Base-by-base conservation (phyloP, 2,329 filamentous ascomycete genomes). In the Alternaria ethzedia region DNA sequence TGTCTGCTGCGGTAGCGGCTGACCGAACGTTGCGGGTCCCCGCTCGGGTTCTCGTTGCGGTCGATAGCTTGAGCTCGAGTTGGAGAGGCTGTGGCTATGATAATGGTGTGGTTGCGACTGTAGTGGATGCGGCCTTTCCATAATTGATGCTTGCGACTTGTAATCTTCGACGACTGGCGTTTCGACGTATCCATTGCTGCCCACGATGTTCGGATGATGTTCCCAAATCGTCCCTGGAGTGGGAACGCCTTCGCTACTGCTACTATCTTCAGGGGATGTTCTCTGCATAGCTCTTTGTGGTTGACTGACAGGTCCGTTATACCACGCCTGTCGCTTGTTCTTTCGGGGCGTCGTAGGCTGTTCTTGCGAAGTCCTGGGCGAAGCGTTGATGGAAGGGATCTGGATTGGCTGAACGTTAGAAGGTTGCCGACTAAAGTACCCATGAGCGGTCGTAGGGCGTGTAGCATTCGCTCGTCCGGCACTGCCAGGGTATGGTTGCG, bases 311-410 rank as follows among this genome's bases (percentile, higher is more conserved):
- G 85, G 85, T 11, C 85, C 86, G 61, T 92, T 88, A 71, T 93
- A 93, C 90, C 91, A 94, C 1, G 86, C 91, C 63, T 90, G 89
- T 3, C 91, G 86, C 74, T 91, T 92, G 28, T 82, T 82, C 66
- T 88, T 88, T 9, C 88, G 85, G 4, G 87, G 83, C 0, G 86
- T 88, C 10, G 85, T 82, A 32, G 79, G 78, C 36, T 64, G 75
- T 61, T 79, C 78, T 68, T 77, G 80, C 66, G 69, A 81, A 63
- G 76, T 78, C 72, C 74, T 67, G 73, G 68, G 67, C 71, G 74
- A 65, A 72, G 74, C 64, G 72, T 71, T 80, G 79, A 68, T 78
- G 17, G 68, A 71, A 17, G 73, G 68, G 25, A 71, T 64, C 17
- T 75, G 77, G 20, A 74, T 70, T 13, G 73, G 64, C 52, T 71